Evolutionary conservation across 495 filamentous ascomycete species (phyloP).

Genomic region (Penicillium tannophilum): DNA sequence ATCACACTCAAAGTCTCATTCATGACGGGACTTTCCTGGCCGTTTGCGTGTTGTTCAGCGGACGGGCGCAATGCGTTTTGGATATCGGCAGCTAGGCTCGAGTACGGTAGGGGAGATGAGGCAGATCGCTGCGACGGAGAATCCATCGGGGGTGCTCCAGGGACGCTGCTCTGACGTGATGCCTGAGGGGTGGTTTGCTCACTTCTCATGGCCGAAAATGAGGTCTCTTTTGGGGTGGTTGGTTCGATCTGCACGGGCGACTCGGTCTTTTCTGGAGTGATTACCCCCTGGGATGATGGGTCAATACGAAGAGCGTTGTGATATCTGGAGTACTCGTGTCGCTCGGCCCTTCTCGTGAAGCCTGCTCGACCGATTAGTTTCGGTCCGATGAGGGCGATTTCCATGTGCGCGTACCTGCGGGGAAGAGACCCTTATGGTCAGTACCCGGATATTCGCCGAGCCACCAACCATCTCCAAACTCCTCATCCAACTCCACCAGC

Average conservation of each 20-base stretch:
- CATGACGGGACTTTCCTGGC: slow-evolving; percentile 79
- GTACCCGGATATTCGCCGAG: slow-evolving; percentile 78
- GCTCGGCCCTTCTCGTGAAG: slow-evolving; percentile 25
- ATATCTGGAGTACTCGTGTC: slow-evolving; percentile 12
- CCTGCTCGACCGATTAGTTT: slow-evolving; percentile 15
- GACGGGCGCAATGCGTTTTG: slow-evolving; percentile 51
- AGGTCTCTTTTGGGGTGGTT: slow-evolving; percentile 19
- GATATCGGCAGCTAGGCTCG: slow-evolving; percentile 43
- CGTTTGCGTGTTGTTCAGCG: slow-evolving; percentile 44
- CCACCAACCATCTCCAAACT: slow-evolving; percentile 98
- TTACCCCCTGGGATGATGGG: slow-evolving; percentile 9
- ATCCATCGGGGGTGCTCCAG: slow-evolving; percentile 31
- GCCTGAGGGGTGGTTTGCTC: slow-evolving; percentile 51
- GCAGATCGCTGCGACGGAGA: slow-evolving; percentile 38
- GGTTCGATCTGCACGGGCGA: slow-evolving; percentile 31
- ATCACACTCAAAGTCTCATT: slow-evolving; percentile 97
- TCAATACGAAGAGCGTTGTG: slow-evolving; percentile 14
- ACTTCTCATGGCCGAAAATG: slow-evolving; percentile 30
- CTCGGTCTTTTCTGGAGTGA: slow-evolving; percentile 22
- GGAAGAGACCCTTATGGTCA: slow-evolving; percentile 81
- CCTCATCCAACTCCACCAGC: slow-evolving; percentile 92
- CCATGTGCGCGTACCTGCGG: slow-evolving; percentile 64
- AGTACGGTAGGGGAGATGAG: slow-evolving; percentile 46
- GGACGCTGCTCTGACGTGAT: slow-evolving; percentile 46
- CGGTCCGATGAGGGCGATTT: not conserved